These are phyloP conservation scores for Fusarium xylarioides DNA, from an alignment of 2,329 filamentous ascomycete species.

Conservation along the genomic window DNA sequence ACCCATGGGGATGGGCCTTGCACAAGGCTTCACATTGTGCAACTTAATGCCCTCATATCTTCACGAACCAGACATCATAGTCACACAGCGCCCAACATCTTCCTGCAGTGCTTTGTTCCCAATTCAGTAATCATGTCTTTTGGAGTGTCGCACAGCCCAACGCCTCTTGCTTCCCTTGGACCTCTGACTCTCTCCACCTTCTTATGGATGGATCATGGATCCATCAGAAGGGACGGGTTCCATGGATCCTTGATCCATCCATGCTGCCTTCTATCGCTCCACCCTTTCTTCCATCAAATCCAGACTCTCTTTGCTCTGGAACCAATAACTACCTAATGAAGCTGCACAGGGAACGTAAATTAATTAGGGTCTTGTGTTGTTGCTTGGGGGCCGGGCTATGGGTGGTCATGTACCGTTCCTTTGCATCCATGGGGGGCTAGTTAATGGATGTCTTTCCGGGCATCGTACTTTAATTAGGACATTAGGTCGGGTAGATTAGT, in stretches of 20 bases:
- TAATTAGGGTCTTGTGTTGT: conserved; percentile 39
- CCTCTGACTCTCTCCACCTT: conserved; percentile 7
- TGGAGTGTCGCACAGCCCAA: conserved; percentile 3
- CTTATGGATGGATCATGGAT: conserved; percentile 4
- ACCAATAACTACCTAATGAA: conserved; percentile 24
- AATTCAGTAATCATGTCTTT: not conserved
- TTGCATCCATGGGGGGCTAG: conserved; percentile 8
- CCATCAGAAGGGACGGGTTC: conserved; percentile 29
- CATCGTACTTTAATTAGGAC: conserved; percentile 1
- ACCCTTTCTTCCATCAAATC: conserved; percentile 37
- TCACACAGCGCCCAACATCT: not conserved
- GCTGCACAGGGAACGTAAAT: conserved; percentile 37
- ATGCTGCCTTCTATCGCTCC: conserved; percentile 19
- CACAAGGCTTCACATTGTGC: conserved; percentile 5
- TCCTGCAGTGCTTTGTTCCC: not conserved
- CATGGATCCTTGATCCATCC: conserved; percentile 27
- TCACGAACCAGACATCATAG: not conserved
- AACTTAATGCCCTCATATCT: not conserved
- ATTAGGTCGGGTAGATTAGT: not conserved
- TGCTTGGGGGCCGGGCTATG: conserved; percentile 29
- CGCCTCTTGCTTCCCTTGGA: conserved; percentile 7
- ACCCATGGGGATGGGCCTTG: not conserved
- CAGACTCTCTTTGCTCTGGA: conserved; percentile 28
- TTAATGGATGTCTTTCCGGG: not conserved
- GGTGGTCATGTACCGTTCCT: conserved; percentile 2